Evolutionary conservation across 2,329 filamentous ascomycete species (phyloP).

Genomic region (Penicillium sp.): DNA sequence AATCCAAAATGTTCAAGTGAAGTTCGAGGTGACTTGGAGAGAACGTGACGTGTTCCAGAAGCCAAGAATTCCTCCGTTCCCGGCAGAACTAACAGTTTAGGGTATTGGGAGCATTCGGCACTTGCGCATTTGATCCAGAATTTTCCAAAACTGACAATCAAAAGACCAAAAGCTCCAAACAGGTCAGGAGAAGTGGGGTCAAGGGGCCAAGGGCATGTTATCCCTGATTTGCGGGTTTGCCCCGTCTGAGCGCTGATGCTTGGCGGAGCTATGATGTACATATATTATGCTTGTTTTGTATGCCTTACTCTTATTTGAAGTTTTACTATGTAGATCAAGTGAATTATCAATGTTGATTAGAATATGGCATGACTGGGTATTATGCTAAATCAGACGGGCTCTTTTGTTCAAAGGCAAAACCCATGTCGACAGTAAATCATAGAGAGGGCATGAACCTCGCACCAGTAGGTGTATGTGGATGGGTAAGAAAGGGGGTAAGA

Average conservation of each 20-base stretch:
- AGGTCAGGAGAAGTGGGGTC: conserved; percentile 17
- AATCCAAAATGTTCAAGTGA: neutral
- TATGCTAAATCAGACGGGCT: conserved; percentile 26
- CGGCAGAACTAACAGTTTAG: neutral
- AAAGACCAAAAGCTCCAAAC: neutral
- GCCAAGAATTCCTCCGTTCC: conserved; percentile 3
- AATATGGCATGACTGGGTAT: conserved; percentile 24
- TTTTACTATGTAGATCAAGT: neutral
- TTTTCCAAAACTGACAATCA: neutral
- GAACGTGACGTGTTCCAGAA: conserved; percentile 4
- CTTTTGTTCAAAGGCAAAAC: conserved; percentile 15
- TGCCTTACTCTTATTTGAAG: neutral
- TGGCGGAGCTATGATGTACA: conserved; percentile 6
- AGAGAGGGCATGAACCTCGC: conserved; percentile 21
- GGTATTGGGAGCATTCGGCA: neutral
- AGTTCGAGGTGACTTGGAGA: neutral
- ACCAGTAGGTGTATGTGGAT: conserved; percentile 21
- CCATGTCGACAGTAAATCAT: conserved; percentile 24
- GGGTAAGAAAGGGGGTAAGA: conserved; percentile 2
- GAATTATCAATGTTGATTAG: conserved; percentile 9
- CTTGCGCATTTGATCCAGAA: neutral
- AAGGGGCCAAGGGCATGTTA: conserved; percentile 1
- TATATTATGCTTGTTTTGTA: neutral
- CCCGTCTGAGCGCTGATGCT: conserved; percentile 7
- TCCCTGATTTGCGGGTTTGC: conserved; percentile 11